Evolutionary conservation across 2,329 filamentous ascomycete genomes (phyloP).

Genomic region (Metarhizium rileyi): DNA sequence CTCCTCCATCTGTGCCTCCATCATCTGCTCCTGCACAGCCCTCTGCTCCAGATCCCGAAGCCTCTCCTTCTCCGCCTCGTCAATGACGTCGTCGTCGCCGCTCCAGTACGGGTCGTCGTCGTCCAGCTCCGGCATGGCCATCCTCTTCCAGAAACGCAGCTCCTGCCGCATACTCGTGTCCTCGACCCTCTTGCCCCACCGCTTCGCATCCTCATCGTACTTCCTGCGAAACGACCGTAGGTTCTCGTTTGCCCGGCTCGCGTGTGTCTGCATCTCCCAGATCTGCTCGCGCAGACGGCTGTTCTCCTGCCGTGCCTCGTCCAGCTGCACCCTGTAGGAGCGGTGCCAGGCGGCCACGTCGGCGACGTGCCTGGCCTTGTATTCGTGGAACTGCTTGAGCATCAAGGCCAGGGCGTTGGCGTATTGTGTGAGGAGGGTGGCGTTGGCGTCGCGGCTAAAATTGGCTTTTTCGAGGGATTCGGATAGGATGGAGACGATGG

Average conservation of each 20-base stretch:
- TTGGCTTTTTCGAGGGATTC: slow-evolving; percentile 54
- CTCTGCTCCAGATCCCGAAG: slow-evolving; percentile 39
- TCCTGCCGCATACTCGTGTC: slow-evolving; percentile 46
- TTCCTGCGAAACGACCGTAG: slow-evolving; percentile 46
- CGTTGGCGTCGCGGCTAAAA: slow-evolving; percentile 51
- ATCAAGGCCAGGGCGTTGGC: slow-evolving; percentile 46
- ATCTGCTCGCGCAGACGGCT: slow-evolving; percentile 53
- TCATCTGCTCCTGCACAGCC: slow-evolving; percentile 29
- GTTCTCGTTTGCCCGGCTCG: slow-evolving; percentile 45
- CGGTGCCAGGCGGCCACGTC: slow-evolving; percentile 57
- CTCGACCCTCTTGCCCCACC: slow-evolving; percentile 44
- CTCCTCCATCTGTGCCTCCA: slow-evolving; percentile 22
- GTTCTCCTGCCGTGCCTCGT: slow-evolving; percentile 56
- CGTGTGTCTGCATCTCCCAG: slow-evolving; percentile 55
- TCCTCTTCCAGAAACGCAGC: slow-evolving; percentile 55
- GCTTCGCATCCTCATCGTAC: slow-evolving; percentile 45
- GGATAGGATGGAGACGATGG: slow-evolving; percentile 49
- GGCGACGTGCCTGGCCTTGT: slow-evolving; percentile 52
- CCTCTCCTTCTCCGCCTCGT: slow-evolving; percentile 49
- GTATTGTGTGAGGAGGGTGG: slow-evolving; percentile 46
- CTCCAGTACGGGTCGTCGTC: slow-evolving; percentile 54
- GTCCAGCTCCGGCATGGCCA: slow-evolving; percentile 51
- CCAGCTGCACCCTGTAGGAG: slow-evolving; percentile 55
- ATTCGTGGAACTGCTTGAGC: slow-evolving; percentile 55
- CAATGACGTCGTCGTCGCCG: slow-evolving; percentile 55